These are phyloP conservation scores for Gossypium turneri DNA, from an alignment of 345 rosid species.

Conservation along the genomic window DNA sequence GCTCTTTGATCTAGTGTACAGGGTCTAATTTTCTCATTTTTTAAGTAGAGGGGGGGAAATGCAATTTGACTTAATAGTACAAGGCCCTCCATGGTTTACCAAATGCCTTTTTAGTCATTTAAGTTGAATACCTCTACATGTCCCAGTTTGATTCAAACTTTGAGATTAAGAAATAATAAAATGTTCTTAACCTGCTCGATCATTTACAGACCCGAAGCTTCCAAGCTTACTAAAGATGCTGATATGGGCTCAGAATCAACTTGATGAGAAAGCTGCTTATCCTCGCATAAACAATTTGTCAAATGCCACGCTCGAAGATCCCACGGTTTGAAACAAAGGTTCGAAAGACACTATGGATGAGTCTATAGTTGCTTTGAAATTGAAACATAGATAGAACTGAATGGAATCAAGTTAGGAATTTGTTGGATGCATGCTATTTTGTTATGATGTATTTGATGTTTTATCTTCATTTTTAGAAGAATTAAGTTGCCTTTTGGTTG, in stretches of 20 bases:
- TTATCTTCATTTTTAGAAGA: conserved; percentile 14
- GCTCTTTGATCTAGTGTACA: too few species aligned
- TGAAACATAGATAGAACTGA: conserved; percentile 5
- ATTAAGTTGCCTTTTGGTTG: conserved; percentile 21
- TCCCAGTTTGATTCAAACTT: background rate
- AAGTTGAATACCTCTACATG: too few species aligned
- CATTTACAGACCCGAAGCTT: conserved; percentile 80
- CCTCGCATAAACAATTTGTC: conserved; percentile 82
- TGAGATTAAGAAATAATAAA: background rate
- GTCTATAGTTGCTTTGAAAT: background rate
- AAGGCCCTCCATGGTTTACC: too few species aligned
- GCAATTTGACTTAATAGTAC: too few species aligned
- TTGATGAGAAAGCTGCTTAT: conserved; percentile 87
- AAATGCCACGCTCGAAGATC: conserved; percentile 68
- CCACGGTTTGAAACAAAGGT: conserved; percentile 38
- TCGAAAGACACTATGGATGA: background rate
- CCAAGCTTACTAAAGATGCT: conserved; percentile 91
- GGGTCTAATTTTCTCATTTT: too few species aligned
- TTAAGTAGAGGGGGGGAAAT: too few species aligned
- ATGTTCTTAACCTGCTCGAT: conserved; percentile 11
- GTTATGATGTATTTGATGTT: conserved; percentile 12
- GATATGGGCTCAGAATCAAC: conserved; percentile 84
- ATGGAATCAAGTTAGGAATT: conserved; percentile 23
- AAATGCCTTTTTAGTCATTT: too few species aligned
- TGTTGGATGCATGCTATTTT: conserved; percentile 17